phyloP scores from a whole-genome alignment of 2,329 filamentous ascomycete genomes.

The Taxawa tesnikishii region DNA sequence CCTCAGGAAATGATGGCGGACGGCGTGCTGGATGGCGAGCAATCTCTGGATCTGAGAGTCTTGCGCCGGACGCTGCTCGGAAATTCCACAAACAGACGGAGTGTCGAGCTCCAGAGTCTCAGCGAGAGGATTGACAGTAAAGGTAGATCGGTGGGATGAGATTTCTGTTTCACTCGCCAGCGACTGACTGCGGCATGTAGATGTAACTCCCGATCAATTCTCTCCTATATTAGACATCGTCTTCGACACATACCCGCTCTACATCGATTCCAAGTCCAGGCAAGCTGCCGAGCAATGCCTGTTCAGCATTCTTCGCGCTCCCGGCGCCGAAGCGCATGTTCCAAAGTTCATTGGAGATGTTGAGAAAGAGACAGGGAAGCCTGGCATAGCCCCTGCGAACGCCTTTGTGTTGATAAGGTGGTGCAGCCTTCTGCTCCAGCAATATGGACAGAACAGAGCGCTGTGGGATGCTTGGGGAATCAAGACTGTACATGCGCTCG shows the following conservation, averaged over 20 bases:
- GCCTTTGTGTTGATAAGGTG: constrained; percentile 87
- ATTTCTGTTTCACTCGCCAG: no score
- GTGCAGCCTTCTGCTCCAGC: constrained; percentile 68
- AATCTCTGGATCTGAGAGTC: constrained; percentile 5
- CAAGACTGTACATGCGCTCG: constrained; percentile 56
- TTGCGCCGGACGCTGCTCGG: constrained; percentile 29
- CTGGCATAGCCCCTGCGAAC: constrained; percentile 62
- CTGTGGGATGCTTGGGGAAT: constrained; percentile 53
- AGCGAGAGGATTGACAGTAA: constrained; percentile 29
- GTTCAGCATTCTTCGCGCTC: constrained; percentile 48
- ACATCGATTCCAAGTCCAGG: constrained; percentile 74
- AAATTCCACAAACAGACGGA: constrained; percentile 36
- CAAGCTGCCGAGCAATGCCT: constrained; percentile 75
- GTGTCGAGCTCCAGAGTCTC: constrained; percentile 29
- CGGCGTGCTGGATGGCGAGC: constrained; percentile 11
- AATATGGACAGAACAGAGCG: constrained; percentile 46
- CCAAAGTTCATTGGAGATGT: constrained; percentile 54
- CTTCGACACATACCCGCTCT: constrained; percentile 78
- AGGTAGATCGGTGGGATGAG: no score
- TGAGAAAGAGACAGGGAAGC: constrained; percentile 61
- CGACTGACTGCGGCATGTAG: no score
- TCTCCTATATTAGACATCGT: constrained; percentile 48
- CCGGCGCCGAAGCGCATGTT: constrained; percentile 45
- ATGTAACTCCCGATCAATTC: constrained; percentile 11
- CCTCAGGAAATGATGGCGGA: no score